Conservation (phyloP, 441 rosid species). For the Pelargonium fulgidum region DNA sequence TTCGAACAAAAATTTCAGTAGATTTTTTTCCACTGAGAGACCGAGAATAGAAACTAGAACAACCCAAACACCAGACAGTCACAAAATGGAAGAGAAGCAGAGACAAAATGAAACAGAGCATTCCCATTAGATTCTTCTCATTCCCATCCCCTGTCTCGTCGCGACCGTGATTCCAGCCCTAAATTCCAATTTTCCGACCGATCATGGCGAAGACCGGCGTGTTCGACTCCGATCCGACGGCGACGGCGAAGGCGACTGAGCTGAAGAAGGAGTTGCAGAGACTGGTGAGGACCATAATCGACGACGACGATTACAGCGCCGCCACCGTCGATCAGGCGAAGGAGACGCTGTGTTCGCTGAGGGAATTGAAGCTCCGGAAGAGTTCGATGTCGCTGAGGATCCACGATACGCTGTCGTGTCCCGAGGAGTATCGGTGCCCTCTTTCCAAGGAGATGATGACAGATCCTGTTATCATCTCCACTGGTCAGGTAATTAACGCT, state of each 20-base stretch:
- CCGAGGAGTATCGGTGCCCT: slow-evolving; percentile 80
- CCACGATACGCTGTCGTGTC: slow-evolving; percentile 45
- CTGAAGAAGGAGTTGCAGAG: slow-evolving; percentile 62
- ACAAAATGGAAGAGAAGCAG: neutral
- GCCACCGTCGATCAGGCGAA: slow-evolving; percentile 57
- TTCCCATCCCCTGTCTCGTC: neutral
- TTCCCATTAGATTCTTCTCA: neutral
- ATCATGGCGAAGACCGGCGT: slow-evolving; percentile 67
- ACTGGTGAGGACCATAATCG: slow-evolving; percentile 53
- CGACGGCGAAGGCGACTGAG: slow-evolving; percentile 28
- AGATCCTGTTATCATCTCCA: slow-evolving; percentile 81
- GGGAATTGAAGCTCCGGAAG: slow-evolving; percentile 44
- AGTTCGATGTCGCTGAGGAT: slow-evolving; percentile 30
- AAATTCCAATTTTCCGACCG: neutral
- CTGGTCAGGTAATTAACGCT: slow-evolving; percentile 59
- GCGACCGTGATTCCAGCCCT: neutral
- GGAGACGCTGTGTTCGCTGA: slow-evolving; percentile 35
- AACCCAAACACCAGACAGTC: too few species aligned
- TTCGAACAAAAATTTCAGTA: too few species aligned
- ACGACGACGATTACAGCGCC: slow-evolving; percentile 46
- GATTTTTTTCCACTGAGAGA: neutral
- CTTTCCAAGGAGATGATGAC: slow-evolving; percentile 84
- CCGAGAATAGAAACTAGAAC: neutral
- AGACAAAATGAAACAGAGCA: slow-evolving; percentile 1
- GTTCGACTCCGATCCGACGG: slow-evolving; percentile 42